Conservation (phyloP, 768 basidiomycete species). For the Pleurotus giganteus region DNA sequence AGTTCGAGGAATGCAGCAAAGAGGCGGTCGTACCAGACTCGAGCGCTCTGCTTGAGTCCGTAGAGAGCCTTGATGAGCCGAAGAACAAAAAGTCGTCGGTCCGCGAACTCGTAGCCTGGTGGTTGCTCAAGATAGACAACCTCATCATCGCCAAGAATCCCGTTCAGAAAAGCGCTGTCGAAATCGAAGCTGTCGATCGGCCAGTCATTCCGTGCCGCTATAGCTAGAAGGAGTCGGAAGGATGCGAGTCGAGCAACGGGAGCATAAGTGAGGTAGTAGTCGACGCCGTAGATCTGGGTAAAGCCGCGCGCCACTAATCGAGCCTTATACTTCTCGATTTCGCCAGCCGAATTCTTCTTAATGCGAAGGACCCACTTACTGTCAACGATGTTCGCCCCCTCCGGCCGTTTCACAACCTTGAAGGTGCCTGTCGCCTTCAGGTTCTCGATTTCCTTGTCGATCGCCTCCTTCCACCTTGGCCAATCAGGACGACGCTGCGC, state of each 20-base stretch:
- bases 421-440: conserved; percentile 34
- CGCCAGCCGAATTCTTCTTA: conserved; percentile 34
- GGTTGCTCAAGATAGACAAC: conserved; percentile 43
- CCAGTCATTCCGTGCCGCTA: conserved; percentile 25
- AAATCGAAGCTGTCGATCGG: conserved; percentile 30
- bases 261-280: conserved; percentile 35
- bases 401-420: conserved; percentile 24
- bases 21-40: conserved; percentile 24
- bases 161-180: conserved; percentile 37
- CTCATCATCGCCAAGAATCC: conserved; percentile 27
- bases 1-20: conserved; percentile 15
- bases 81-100: conserved; percentile 13
- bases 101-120: conserved; percentile 21
- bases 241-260: conserved; percentile 25
- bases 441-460: conserved; percentile 17
- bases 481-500: conserved; percentile 15
- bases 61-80: conserved; percentile 25
- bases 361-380: conserved; percentile 37
- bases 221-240: conserved; percentile 22
- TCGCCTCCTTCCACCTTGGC: conserved; percentile 21
- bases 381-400: conserved; percentile 27
- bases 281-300: conserved; percentile 35
- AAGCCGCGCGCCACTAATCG: conserved; percentile 38
- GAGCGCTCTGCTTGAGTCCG: conserved; percentile 25
- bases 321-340: conserved; percentile 33